Base-by-base conservation (phyloP, 805 yeast genomes). In the Yarrowia hollandica region DNA sequence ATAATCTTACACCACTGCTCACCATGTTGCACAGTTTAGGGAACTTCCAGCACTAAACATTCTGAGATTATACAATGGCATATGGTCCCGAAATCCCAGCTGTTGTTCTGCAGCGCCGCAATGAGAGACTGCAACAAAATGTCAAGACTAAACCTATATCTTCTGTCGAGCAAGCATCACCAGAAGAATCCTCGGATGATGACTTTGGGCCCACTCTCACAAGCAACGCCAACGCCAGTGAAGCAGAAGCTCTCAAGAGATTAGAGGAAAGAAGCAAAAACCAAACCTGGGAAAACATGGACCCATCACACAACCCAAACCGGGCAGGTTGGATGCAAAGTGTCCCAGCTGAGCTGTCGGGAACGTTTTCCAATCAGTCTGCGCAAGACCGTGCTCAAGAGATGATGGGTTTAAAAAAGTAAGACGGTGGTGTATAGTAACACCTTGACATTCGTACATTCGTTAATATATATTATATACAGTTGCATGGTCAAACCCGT, bases 401-500 rank as follows among this genome's bases (percentile, higher is more conserved):
- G 19, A 44, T 44, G 52, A 44, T 44, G 52, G 52, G 52, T n/a
- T 5, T 26, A 4, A 28, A 28, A 14, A 44, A 19, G 8, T 44
- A 44, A 21, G 2, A 12, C n/a, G n/a, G n/a, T n/a, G n/a, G n/a
- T n/a, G n/a, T n/a, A n/a, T n/a, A n/a, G n/a, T n/a, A n/a, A n/a
- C n/a, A 26, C 15, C 22, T 26, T 26, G 16, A 26, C 31, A 28
- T 8, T 19, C 26, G 18, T 26, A 28, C 18, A 44, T 33, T 48
- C 39, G 34, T 33, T 48, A 48, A 48, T 44, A 42, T 14, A 44
- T 44, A 18, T 15, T 18, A 30, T 19, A 44, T 28, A 44, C 34
- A 44, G 23, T 5, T 14, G 14, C 25, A 11, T 3, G 25, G 8
- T 68, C 74, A 92, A 2, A 90, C 73, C 64, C 96, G 78, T 71